phyloP scores from a whole-genome alignment of 495 filamentous ascomycete genomes.

The Chaetomium fimeti region DNA sequence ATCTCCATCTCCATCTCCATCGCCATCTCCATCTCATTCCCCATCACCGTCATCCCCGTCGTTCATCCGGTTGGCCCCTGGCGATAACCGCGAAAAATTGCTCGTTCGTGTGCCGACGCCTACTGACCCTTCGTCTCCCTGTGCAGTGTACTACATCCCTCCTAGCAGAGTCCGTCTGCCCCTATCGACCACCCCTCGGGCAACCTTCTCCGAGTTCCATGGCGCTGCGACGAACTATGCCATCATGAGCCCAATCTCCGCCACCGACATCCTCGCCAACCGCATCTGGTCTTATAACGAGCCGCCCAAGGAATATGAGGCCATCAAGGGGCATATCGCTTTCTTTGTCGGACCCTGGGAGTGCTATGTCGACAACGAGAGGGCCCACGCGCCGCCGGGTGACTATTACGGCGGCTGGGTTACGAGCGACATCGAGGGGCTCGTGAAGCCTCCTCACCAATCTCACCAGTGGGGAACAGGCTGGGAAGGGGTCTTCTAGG shows the following conservation, averaged over 20 bases:
- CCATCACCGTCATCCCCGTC: not conserved
- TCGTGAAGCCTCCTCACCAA: conserved; percentile 48
- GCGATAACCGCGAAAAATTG: not conserved
- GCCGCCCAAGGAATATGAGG: conserved; percentile 48
- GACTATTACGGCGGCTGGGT: conserved; percentile 62
- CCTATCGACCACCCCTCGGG: conserved; percentile 43
- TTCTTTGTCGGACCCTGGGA: conserved; percentile 59
- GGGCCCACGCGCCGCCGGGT: conserved; percentile 54
- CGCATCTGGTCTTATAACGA: conserved; percentile 56
- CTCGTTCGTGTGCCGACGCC: not conserved
- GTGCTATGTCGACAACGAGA: conserved; percentile 61
- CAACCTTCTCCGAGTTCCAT: conserved; percentile 58
- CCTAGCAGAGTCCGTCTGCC: conserved; percentile 43
- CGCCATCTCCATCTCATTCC: not conserved
- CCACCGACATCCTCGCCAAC: conserved; percentile 44
- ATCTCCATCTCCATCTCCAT: not conserved
- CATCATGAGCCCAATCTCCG: conserved; percentile 35
- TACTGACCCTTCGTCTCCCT: conserved; percentile 8
- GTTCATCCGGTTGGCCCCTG: not conserved
- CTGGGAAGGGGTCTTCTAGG: conserved; percentile 16
- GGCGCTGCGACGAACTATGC: conserved; percentile 55
- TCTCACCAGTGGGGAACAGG: conserved; percentile 39
- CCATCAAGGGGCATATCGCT: conserved; percentile 51
- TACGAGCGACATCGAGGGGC: conserved; percentile 55
- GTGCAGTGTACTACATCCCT: conserved; percentile 57